Evolutionary conservation across 1,284 basidiomycete species (phyloP).

Genomic region (Irpex sp.): DNA sequence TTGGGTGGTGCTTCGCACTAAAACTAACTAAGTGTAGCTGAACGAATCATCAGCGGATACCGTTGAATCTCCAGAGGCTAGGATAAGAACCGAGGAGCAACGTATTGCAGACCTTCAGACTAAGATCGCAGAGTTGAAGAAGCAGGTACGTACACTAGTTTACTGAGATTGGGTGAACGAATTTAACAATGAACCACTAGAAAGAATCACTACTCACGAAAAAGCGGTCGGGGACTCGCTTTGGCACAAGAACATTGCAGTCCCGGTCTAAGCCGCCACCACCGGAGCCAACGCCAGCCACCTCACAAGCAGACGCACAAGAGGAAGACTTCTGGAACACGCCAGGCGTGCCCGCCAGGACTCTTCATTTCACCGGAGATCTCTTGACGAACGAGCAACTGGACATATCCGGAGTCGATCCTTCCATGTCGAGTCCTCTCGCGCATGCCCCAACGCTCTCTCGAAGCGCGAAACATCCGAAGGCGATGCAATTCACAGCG

Average conservation of each 20-base stretch:
- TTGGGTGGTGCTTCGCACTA: background rate
- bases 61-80: constrained; percentile 36
- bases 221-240: constrained; percentile 12
- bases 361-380: constrained; percentile 57
- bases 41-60: constrained; percentile 29
- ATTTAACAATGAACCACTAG: constrained; percentile 24
- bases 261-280: constrained; percentile 14
- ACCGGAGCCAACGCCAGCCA: constrained; percentile 10
- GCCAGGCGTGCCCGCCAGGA: constrained; percentile 49
- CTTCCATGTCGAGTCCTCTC: constrained; percentile 44
- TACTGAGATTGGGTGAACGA: background rate
- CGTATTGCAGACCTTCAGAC: constrained; percentile 51
- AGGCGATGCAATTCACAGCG: constrained; percentile 10
- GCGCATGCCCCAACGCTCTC: constrained; percentile 5
- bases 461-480: background rate
- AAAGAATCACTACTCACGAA: constrained; percentile 39
- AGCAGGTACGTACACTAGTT: constrained; percentile 34
- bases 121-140: constrained; percentile 49
- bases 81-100: constrained; percentile 53
- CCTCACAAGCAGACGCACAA: constrained; percentile 26
- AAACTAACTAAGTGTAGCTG: constrained; percentile 28
- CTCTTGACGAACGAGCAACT: constrained; percentile 60
- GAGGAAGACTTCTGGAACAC: constrained; percentile 63
- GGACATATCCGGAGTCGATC: constrained; percentile 51
- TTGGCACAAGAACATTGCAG: background rate